Percentiles rank a stretch among this genome's conserved stretches.
Conservation (phyloP, 352 stramenopile genomes). For the Nothophytophthora sp. region DNA sequence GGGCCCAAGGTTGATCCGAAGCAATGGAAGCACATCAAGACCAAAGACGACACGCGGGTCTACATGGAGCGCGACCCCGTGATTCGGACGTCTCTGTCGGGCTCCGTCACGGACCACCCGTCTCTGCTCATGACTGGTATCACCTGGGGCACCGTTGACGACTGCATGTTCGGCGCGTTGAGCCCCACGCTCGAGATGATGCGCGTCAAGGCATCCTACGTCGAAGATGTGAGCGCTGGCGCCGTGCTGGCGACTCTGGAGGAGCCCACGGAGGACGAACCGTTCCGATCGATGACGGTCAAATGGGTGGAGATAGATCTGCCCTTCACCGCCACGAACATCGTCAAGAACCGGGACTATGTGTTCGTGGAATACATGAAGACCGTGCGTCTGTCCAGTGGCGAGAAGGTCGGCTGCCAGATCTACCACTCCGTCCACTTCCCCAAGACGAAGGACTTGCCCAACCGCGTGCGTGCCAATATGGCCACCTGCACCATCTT, state of each 20-base stretch:
- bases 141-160: constrained; percentile 36
- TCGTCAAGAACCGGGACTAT: constrained; percentile 44
- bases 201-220: constrained; percentile 42
- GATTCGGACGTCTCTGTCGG: background rate
- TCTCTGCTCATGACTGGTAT: constrained; percentile 31
- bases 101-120: constrained; percentile 9
- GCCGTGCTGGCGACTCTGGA: constrained; percentile 41
- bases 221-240: constrained; percentile 44
- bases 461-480: constrained; percentile 38
- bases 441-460: constrained; percentile 35
- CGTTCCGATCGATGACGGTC: constrained; percentile 37
- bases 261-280: constrained; percentile 39
- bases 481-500: constrained; percentile 58
- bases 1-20: constrained; percentile 26
- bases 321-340: constrained; percentile 22
- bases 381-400: constrained; percentile 23
- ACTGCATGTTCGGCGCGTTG: constrained; percentile 42
- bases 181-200: constrained; percentile 38
- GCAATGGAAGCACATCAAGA: constrained; percentile 39
- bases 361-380: constrained; percentile 49
- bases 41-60: constrained; percentile 21
- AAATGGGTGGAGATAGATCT: constrained; percentile 44
- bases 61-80: constrained; percentile 27
- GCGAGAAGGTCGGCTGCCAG: constrained; percentile 47
- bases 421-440: constrained; percentile 55